Evolutionary conservation across 495 filamentous ascomycete species (phyloP).

Genomic region (Lindgomyces ingoldianus): DNA sequence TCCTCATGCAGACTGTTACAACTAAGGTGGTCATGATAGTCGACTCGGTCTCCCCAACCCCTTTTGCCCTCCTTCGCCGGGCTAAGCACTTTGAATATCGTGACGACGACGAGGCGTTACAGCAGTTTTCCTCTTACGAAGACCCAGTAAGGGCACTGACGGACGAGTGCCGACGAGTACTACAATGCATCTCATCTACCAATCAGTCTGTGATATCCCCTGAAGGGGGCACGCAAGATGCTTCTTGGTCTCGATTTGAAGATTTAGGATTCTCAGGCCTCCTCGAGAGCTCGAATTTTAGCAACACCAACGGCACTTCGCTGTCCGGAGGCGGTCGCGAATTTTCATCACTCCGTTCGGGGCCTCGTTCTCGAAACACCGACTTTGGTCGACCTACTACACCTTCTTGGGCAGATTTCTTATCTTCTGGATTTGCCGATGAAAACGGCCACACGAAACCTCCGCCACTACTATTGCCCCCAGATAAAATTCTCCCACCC

Average conservation of each 20-base stretch:
- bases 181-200: conserved; percentile 81
- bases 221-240: conserved; percentile 62
- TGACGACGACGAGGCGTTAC: conserved; percentile 78
- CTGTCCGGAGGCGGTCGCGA: background rate
- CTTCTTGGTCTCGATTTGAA: conserved; percentile 95
- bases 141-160: conserved; percentile 87
- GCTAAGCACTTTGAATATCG: conserved; percentile 95
- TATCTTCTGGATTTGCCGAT: conserved; percentile 88
- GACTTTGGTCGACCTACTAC: conserved; percentile 84
- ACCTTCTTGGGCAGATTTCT: conserved; percentile 96
- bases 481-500: conserved; percentile 87
- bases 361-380: conserved; percentile 61
- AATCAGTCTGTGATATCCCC: conserved; percentile 74
- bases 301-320: conserved; percentile 24
- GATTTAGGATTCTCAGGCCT: conserved; percentile 86
- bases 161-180: conserved; percentile 87
- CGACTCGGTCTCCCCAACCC: conserved; percentile 90
- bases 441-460: conserved; percentile 58
- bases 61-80: conserved; percentile 84
- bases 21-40: conserved; percentile 96
- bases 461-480: conserved; percentile 72
- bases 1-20: conserved; percentile 74
- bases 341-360: conserved; percentile 55
- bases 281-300: conserved; percentile 21
- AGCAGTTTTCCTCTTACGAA: conserved; percentile 81